Base-by-base conservation (phyloP, 2,329 filamentous ascomycete genomes). In the Falciphora oryzae region DNA sequence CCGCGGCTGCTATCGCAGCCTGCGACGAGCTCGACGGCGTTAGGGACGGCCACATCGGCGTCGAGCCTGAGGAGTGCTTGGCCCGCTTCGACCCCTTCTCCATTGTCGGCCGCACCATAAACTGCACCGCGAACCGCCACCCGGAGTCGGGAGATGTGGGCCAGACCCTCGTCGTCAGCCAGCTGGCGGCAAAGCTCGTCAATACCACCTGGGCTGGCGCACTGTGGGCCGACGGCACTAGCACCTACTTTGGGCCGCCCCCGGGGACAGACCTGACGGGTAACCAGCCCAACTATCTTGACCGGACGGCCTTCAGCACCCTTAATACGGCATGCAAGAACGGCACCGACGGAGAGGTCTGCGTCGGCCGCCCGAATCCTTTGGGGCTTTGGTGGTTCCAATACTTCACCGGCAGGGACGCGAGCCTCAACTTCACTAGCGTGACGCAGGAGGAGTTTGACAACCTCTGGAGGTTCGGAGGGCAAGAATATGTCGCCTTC, bases 11-110 rank as follows among this genome's bases (percentile, higher is more conserved):
- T 63, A 70, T 81, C n/a, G 59, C 75, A 60, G 72, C 69, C 22
- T 83, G 81, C 66, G 81, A 83, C 67, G 69, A 64, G 1, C 73
- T 78, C 53, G 80, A 82, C 65, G 78, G 78, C 1, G 67, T 81
- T 1, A 66, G 70, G 1, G 78, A 81, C 66, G 73, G 70, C 16
- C 64, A 65, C 57, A 75, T 81, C 63, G 74, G 80, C 25, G 71
- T 71, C 6, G 73, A 77, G 60, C 73, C 77, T 0, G 70, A 71
- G 18, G 0, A 67, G 69, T 27, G 66, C 68, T 16, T 81, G 78
- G 68, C 44, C 25, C 59, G 56, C 1, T 73, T 71, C 56, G 63
- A 71, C 62, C 25, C 63, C 1, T 53, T 57, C 44, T 44, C 60
- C 5, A n/a, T 63, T 11, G 63, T 66, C 27, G 65, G 65, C 7